phyloP scores from a whole-genome alignment of 2,329 filamentous ascomycete genomes.

The Pseudopyrenochaeta lycopersici region DNA sequence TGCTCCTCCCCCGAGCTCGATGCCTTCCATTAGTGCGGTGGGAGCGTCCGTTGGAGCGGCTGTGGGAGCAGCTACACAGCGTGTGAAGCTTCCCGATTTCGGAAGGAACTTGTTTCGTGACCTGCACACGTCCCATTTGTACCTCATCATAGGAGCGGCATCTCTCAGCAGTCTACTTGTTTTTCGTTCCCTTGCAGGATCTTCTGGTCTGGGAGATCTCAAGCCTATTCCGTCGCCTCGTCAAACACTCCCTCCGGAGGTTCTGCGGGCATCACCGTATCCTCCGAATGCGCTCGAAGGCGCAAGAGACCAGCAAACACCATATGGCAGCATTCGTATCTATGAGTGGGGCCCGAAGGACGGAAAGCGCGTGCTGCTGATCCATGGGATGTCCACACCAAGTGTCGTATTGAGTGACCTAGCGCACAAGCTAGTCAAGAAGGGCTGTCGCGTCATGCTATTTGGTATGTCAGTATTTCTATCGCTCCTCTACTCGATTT shows the following conservation, averaged over 20 bases:
- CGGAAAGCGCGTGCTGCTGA: conserved; percentile 75
- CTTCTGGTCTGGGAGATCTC: too few species aligned
- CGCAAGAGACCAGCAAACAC: conserved; percentile 71
- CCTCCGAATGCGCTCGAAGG: conserved; percentile 76
- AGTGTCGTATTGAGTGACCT: conserved; percentile 73
- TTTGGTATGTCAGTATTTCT: conserved; percentile 63
- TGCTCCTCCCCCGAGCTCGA: conserved; percentile 1
- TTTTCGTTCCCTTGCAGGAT: too few species aligned
- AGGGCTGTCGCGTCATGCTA: conserved; percentile 79
- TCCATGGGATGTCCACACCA: conserved; percentile 86
- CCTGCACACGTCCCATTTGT: too few species aligned
- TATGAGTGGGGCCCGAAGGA: conserved; percentile 82
- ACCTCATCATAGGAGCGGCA: too few species aligned
- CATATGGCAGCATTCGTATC: conserved; percentile 75
- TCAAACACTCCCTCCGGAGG: too few species aligned
- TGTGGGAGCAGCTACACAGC: conserved; percentile 1
- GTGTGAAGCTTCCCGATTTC: conserved; percentile 1
- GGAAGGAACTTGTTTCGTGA: not conserved
- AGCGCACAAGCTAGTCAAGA: conserved; percentile 69
- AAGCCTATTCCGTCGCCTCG: too few species aligned
- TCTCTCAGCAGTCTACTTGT: too few species aligned
- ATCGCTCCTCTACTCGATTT: not conserved
- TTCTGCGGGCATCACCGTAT: conserved; percentile 57
- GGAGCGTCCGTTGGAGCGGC: conserved; percentile 1
- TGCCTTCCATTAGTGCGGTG: not conserved